Evolutionary conservation across 805 yeast species (phyloP).

Genomic region (Candida broadrunensis): DNA sequence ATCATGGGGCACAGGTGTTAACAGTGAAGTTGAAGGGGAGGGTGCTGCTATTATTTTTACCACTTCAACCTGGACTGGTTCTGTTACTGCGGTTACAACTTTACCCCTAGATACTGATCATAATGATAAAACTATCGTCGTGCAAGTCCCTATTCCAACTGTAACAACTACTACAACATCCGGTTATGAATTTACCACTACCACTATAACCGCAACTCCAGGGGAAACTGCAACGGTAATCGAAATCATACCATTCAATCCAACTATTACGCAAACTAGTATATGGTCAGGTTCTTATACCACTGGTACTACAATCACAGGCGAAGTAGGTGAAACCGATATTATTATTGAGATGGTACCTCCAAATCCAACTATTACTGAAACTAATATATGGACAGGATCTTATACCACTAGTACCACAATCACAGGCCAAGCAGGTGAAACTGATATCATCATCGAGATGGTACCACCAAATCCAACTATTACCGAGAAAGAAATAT

Average conservation of each 20-base stretch:
- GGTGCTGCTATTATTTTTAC: neutral
- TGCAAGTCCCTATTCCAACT: neutral
- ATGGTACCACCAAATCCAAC: neutral
- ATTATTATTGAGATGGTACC: conserved; percentile 7
- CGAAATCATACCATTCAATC: neutral
- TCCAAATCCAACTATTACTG: neutral
- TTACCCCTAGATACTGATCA: neutral
- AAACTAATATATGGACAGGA: neutral
- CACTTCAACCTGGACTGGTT: neutral
- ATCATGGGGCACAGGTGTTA: neutral
- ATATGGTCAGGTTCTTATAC: neutral
- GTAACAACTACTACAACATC: neutral
- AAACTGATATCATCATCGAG: too few species aligned
- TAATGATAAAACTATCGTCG: neutral
- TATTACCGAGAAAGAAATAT: conserved; percentile 1
- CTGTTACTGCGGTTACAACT: neutral
- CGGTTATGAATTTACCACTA: neutral
- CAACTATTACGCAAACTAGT: neutral
- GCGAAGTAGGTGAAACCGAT: conserved; percentile 6
- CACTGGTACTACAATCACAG: neutral
- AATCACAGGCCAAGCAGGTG: too few species aligned
- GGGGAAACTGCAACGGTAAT: neutral
- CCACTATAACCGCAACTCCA: neutral
- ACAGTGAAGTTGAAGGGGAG: neutral
- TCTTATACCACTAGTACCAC: neutral